Conservation (phyloP, 345 rosid genomes). For the Citrus unshiu region DNA sequence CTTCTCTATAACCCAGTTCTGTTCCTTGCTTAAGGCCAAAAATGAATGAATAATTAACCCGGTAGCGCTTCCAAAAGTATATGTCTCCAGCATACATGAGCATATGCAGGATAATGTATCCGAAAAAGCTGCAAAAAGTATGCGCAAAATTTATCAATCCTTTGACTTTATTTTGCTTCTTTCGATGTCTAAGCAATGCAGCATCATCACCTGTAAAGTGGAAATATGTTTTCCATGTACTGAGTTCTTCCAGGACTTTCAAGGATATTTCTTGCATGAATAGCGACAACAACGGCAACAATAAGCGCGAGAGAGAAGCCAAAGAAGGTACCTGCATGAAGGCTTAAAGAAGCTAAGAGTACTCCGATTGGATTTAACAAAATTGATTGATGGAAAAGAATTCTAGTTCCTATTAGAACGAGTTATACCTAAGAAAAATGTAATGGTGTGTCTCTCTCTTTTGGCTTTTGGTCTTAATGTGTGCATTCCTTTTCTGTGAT, state of each 20-base stretch:
- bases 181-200: background rate
- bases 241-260: constrained; percentile 36
- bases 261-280: constrained; percentile 50
- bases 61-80: constrained; percentile 64
- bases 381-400: background rate
- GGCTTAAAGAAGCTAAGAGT: background rate
- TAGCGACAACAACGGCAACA: constrained; percentile 40
- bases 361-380: background rate
- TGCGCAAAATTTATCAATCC: background rate
- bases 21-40: constrained; percentile 74
- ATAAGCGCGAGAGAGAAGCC: constrained; percentile 68
- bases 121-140: constrained; percentile 51
- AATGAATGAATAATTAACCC: constrained; percentile 67
- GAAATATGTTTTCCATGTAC: constrained; percentile 79
- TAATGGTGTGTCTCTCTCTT: constrained; percentile 59
- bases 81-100: constrained; percentile 56
- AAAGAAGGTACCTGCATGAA: constrained; percentile 51
- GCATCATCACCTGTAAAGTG: constrained; percentile 57
- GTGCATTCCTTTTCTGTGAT: constrained; percentile 62
- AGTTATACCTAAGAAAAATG: constrained; percentile 60
- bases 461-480: constrained; percentile 48
- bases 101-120: constrained; percentile 63
- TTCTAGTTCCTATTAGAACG: too few relatives aligned
- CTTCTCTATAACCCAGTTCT: constrained; percentile 68
- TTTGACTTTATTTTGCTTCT: too few relatives aligned